Conservation (phyloP, 2,329 filamentous ascomycete genomes). For the Corinectria fuckeliana region DNA sequence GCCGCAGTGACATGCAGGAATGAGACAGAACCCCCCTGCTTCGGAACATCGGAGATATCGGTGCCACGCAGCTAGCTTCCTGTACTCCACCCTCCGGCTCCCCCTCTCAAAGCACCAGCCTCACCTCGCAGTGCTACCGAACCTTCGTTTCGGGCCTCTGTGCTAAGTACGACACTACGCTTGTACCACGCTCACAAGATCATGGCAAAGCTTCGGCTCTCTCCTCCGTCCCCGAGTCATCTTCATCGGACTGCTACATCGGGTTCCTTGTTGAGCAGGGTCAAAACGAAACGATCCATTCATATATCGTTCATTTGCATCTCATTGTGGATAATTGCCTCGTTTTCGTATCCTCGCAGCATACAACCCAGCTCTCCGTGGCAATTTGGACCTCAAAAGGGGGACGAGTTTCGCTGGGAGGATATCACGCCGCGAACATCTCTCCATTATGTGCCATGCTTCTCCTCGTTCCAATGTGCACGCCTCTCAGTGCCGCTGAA, state of each 20-base stretch:
- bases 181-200: background rate
- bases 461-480: constrained; percentile 16
- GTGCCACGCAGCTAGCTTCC: background rate
- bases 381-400: no score
- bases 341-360: background rate
- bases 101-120: background rate
- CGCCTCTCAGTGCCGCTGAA: constrained; percentile 22
- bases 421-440: background rate
- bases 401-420: constrained; percentile 3
- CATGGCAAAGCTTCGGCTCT: background rate
- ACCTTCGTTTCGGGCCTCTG: background rate
- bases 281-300: background rate
- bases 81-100: background rate
- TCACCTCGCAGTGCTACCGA: background rate
- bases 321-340: background rate
- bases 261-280: background rate
- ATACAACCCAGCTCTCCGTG: background rate
- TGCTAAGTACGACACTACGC: background rate
- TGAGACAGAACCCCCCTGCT: background rate
- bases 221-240: background rate
- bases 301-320: background rate
- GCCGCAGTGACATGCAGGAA: background rate
- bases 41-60: background rate
- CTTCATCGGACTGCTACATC: background rate
- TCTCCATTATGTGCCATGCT: constrained; percentile 14